These are phyloP conservation scores for Sclerotinia minor DNA, from an alignment of 2,329 filamentous ascomycete species.

Conservation along the genomic window DNA sequence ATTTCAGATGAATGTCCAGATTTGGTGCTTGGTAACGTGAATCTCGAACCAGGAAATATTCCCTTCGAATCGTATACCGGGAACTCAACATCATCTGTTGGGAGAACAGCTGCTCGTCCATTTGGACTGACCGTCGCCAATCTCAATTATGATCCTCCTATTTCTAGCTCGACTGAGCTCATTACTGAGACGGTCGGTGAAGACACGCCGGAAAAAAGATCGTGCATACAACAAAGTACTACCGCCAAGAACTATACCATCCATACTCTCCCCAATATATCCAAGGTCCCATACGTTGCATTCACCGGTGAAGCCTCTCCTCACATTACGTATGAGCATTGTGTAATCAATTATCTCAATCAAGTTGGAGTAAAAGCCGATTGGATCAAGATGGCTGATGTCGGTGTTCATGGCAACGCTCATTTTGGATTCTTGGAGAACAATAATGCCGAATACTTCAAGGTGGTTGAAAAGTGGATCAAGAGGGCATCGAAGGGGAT, in stretches of 20 bases:
- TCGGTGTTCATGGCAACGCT: slow-evolving; percentile 31
- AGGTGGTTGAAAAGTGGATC: slow-evolving; percentile 33
- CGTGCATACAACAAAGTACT: slow-evolving; percentile 29
- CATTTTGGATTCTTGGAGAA: slow-evolving; percentile 35
- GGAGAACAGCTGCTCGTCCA: slow-evolving; percentile 28
- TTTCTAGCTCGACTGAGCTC: slow-evolving; percentile 30
- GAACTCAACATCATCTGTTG: slow-evolving; percentile 30
- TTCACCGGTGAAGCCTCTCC: slow-evolving; percentile 41
- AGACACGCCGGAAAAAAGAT: slow-evolving; percentile 32
- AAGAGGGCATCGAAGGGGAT: neutral
- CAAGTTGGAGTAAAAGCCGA: slow-evolving; percentile 34
- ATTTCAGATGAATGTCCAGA: slow-evolving; percentile 39
- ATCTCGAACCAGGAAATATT: slow-evolving; percentile 38
- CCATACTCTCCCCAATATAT: slow-evolving; percentile 33
- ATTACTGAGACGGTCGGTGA: slow-evolving; percentile 30
- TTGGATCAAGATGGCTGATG: slow-evolving; percentile 32
- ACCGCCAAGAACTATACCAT: slow-evolving; percentile 14
- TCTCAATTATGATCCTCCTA: slow-evolving; percentile 33
- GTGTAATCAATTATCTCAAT: slow-evolving; percentile 35
- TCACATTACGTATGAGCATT: slow-evolving; percentile 42
- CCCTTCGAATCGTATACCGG: slow-evolving; percentile 34
- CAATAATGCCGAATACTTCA: slow-evolving; percentile 32
- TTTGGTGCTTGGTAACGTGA: slow-evolving; percentile 38
- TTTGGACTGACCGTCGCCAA: slow-evolving; percentile 33
- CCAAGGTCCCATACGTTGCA: slow-evolving; percentile 39